Percentiles rank a stretch among this genome's conserved stretches.
These are phyloP conservation scores for Apiospora marii DNA, from an alignment of 2,329 filamentous ascomycete species.

Conservation along the genomic window DNA sequence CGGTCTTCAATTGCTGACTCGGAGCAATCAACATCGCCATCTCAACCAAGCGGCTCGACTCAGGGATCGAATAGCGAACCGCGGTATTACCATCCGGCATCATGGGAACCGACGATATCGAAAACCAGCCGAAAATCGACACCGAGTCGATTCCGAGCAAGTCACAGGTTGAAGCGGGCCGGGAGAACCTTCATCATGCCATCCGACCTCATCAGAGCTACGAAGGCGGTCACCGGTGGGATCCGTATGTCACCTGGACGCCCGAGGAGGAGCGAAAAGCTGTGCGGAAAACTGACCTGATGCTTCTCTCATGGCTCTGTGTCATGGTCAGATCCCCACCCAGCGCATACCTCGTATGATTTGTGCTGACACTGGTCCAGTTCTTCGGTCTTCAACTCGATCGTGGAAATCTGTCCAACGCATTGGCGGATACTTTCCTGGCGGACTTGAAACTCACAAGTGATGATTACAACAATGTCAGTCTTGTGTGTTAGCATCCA, in stretches of 20 bases:
- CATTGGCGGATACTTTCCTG: conserved; percentile 57
- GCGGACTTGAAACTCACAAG: conserved; percentile 57
- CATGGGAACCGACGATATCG: conserved; percentile 30
- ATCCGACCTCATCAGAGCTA: conserved; percentile 45
- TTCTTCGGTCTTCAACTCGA: conserved; percentile 61
- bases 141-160: conserved; percentile 23
- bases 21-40: not conserved
- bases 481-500: conserved; percentile 56
- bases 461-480: conserved; percentile 58
- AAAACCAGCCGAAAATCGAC: conserved; percentile 22
- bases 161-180: conserved; percentile 43
- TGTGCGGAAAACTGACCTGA: conserved; percentile 60
- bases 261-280: conserved; percentile 62
- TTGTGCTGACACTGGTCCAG: conserved; percentile 36
- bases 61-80: not conserved
- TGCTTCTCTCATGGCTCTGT: conserved; percentile 51
- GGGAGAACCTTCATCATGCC: conserved; percentile 46
- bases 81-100: not conserved
- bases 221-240: conserved; percentile 52
- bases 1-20: not conserved
- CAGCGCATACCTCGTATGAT: conserved; percentile 54
- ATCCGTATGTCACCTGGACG: conserved; percentile 57
- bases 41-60: not conserved
- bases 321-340: conserved; percentile 51
- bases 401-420: conserved; percentile 60